Evolutionary conservation across 148 eudicot species (phyloP), one percentile per base, ranked within the genome.

Genomic region (Vaccinium darrowii): DNA sequence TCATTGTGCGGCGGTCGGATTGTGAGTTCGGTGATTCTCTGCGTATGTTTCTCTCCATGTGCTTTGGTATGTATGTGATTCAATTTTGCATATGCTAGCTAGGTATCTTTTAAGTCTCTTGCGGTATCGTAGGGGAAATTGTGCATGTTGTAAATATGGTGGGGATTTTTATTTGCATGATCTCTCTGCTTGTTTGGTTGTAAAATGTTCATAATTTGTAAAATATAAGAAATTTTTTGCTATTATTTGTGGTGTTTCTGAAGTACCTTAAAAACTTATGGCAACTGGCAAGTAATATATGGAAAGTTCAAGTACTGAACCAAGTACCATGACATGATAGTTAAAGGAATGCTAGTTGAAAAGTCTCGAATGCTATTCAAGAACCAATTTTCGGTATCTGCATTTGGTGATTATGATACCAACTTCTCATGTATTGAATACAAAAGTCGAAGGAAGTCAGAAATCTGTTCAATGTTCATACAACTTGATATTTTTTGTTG

Each of bases 1-100:
- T 79, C 93, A 95, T 84, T 94, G 97, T 86, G 54, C 91, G 85
- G 92, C 90, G 9, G 93, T 94, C 79, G 90, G 71, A 25, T 86
- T 92, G 62, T 95, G 93, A 82, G 10, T 82, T 33, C 21, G 73
- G 73, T 62, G 19, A 60, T 80, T 80, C 54, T 39, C 33, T 21
- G 18, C 54, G 73, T 80, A 80, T 60, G 82, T 53, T 57, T 69
- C 47, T 5, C 33, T 21, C 25, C 15, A 14, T 13, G 23, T 47
- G 39, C 57, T 82, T 33, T 52, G 16, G 19, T 72, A 50, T 8
- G 14, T 16, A 4, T 67, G 9, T 50, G 15, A 10, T 82, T 13
- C 54, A 12, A 15, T 65, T 81, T 60, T 82, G 58, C 25, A 9
- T 4, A 30, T 60, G 73, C 52, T 80, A 80, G 72, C 27, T 36